Evolutionary conservation across 78 protist genomes (phyloP).

Genomic region (Monosiga brevicollis): DNA sequence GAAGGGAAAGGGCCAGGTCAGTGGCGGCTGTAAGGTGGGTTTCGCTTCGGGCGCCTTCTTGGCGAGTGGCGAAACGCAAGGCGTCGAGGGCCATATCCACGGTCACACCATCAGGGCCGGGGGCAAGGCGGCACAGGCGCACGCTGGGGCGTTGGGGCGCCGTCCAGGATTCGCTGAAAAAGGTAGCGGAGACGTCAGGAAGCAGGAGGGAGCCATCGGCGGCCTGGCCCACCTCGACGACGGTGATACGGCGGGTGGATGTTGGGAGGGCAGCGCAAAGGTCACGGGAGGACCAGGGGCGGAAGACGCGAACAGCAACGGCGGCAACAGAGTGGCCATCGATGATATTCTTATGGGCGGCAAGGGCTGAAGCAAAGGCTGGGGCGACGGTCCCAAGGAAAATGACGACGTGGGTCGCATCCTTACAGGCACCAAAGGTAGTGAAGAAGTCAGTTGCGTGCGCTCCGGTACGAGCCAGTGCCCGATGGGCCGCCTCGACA

Average conservation of each 20-base stretch:
- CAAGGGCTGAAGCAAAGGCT: no score
- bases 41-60: no score
- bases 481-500: no score
- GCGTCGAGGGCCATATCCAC: not conserved
- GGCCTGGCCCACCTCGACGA: slow-evolving; percentile 37
- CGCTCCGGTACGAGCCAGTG: no score
- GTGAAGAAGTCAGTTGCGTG: no score
- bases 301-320: slow-evolving; percentile 33
- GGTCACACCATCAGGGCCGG: not conserved
- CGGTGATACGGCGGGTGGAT: slow-evolving; percentile 16
- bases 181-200: not conserved
- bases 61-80: not conserved
- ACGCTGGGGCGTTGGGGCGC: not conserved
- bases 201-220: no score
- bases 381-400: no score
- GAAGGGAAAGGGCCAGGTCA: no score
- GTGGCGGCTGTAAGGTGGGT: no score
- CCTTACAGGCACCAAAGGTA: no score
- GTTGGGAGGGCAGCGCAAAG: slow-evolving; percentile 40
- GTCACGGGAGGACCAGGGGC: slow-evolving; percentile 37
- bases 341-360: no score
- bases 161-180: not conserved
- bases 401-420: no score
- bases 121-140: not conserved
- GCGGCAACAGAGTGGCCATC: slow-evolving; percentile 52